Percentiles rank a stretch among this genome's conserved stretches.
These are phyloP conservation scores for Narthecium ossifragum DNA, from an alignment of 106 monocot species.

Conservation along the genomic window DNA sequence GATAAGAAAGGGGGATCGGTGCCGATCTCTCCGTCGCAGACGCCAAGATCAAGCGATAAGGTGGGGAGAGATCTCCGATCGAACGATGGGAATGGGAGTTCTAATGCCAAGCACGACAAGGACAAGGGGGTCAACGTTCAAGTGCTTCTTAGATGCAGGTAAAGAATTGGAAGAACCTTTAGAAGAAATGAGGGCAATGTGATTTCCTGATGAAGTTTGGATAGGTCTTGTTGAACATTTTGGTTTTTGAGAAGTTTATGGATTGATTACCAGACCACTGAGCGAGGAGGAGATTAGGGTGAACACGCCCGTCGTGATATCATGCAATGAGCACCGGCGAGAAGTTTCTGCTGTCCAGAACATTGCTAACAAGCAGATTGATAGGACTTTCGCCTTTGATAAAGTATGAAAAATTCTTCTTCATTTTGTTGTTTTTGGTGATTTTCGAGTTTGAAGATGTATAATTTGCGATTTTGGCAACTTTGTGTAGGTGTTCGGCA, in stretches of 20 bases:
- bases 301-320: slow-evolving; percentile 76
- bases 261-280: slow-evolving; percentile 42
- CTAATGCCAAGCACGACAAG: slow-evolving; percentile 55
- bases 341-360: slow-evolving; percentile 78
- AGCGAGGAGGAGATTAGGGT: slow-evolving; percentile 83
- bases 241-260: slow-evolving; percentile 1
- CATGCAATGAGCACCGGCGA: slow-evolving; percentile 74
- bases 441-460: neutral
- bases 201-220: too few relatives aligned
- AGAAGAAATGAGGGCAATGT: too few relatives aligned
- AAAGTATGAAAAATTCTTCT: slow-evolving; percentile 39
- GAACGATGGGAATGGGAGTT: slow-evolving; percentile 46
- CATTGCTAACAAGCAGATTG: slow-evolving; percentile 91
- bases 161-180: neutral
- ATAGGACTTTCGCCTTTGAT: slow-evolving; percentile 82
- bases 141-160: slow-evolving; percentile 93
- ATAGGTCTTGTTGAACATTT: neutral
- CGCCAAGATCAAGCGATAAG: slow-evolving; percentile 53
- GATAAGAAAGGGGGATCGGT: slow-evolving; percentile 28
- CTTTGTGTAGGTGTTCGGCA: slow-evolving; percentile 71
- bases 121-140: slow-evolving; percentile 92
- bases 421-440: slow-evolving; percentile 1
- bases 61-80: slow-evolving; percentile 49
- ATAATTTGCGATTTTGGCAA: neutral
- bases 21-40: slow-evolving; percentile 34